Base-by-base conservation (phyloP, 495 filamentous ascomycete species). In the Penicillium diatomitis region DNA sequence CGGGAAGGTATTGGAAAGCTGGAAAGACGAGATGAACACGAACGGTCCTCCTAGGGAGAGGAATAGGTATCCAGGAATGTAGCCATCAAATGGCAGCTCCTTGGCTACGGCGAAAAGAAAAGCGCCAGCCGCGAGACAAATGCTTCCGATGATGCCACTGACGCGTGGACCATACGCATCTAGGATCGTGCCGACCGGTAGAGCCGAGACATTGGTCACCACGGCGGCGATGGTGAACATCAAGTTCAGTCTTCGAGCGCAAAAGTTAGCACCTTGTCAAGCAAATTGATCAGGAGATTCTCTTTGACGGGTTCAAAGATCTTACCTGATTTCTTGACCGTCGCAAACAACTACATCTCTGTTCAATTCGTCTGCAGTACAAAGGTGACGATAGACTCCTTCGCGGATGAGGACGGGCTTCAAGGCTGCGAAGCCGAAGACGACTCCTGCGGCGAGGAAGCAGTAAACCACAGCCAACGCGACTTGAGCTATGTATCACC, bases 1-100 rank as follows among this genome's bases (percentile, higher is more conserved):
- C 1, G 90, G 90, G 58, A 96, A 95, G 8, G 89, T 82, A 56
- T 96, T 96, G 38, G 85, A 90, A n/a, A 96, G 76, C 53, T 96
- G 90, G 68, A 96, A 95, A 3, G 83, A 88, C 9, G 86, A 81
- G 49, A 95, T 95, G 69, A 91, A 95, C 29, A 90, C 79, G 58
- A 95, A 96, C 29, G 90, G 88, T 0, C 90, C 90, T 29, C 88
- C 90, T 8, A 96, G 68, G 0, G 89, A 86, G 4, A 96, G 72
- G 46, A 90, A 80, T 6, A 92, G 71, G 60, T 95, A 96, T 9
- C 86, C 87, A 7, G 79, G 73, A 5, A 89, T 80, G 61, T 90
- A 88, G 5, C 71, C 85, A 65, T 92, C 87, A 44, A 85, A 80
- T 6, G 83, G 63, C 5, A 81, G 61, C 32, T 76, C 59, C 32